Conservation (phyloP, 2,329 filamentous ascomycete species). For the Phaeosphaeria sp. region DNA sequence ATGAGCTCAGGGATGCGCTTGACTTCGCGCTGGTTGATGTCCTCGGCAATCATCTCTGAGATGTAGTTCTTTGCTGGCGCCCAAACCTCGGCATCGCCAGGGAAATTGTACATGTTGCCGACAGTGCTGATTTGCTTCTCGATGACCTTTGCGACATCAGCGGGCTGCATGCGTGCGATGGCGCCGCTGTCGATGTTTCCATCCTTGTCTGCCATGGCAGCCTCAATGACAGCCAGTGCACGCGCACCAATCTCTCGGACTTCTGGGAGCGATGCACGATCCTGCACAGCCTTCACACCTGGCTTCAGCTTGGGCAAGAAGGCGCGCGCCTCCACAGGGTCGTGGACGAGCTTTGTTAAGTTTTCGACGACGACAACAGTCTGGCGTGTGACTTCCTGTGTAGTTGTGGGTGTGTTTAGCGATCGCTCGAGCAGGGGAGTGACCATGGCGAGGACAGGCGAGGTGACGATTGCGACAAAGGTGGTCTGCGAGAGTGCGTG, state of each 20-base stretch:
- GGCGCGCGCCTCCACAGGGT: slow-evolving; percentile 89
- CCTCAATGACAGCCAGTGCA: slow-evolving; percentile 85
- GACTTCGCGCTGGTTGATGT: slow-evolving; percentile 82
- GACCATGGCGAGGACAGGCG: slow-evolving; percentile 89
- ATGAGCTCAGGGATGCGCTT: slow-evolving; percentile 73
- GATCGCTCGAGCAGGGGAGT: slow-evolving; percentile 94
- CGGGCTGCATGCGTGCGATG: slow-evolving; percentile 70
- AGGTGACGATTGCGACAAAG: slow-evolving; percentile 96
- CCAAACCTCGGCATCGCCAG: slow-evolving; percentile 68
- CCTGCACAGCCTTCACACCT: slow-evolving; percentile 86
- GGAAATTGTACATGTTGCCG: slow-evolving; percentile 66
- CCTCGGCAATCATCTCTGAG: slow-evolving; percentile 82
- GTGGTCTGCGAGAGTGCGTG: slow-evolving; percentile 96
- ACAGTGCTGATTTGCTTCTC: slow-evolving; percentile 77
- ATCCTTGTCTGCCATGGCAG: slow-evolving; percentile 75
- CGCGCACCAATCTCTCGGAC: slow-evolving; percentile 88
- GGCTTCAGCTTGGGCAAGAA: slow-evolving; percentile 95
- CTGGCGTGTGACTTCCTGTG: slow-evolving; percentile 93
- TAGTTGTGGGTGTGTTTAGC: slow-evolving; percentile 86
- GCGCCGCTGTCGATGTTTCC: slow-evolving; percentile 63
- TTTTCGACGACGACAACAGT: slow-evolving; percentile 98
- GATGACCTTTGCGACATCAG: slow-evolving; percentile 77
- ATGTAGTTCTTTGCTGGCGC: slow-evolving; percentile 75
- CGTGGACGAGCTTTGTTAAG: slow-evolving; percentile 96
- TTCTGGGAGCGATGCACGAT: slow-evolving; percentile 90